Percentiles rank a stretch among this genome's conserved stretches.
These are phyloP conservation scores for Puccinia coronata DNA, from an alignment of 1,284 basidiomycete species.

Conservation along the genomic window DNA sequence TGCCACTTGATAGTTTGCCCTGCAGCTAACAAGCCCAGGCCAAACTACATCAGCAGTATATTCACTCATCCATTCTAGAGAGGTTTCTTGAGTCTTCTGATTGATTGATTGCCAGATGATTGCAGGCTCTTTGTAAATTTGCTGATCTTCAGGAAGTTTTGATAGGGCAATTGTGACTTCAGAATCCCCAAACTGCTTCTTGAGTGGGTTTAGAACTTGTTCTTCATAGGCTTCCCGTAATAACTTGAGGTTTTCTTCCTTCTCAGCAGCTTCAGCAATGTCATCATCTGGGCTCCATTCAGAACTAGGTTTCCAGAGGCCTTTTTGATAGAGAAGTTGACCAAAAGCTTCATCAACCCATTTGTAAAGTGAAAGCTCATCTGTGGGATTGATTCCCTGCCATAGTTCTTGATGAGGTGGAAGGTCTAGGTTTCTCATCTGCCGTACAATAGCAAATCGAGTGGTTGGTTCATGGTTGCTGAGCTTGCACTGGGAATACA, in stretches of 20 bases:
- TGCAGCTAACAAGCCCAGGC: slow-evolving; percentile 38
- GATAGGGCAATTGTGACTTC: slow-evolving; percentile 20
- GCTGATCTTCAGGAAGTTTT: neutral
- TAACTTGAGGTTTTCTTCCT: slow-evolving; percentile 11
- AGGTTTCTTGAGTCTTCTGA: neutral
- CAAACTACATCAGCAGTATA: slow-evolving; percentile 35
- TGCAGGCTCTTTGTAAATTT: slow-evolving; percentile 15
- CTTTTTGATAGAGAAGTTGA: slow-evolving; percentile 38
- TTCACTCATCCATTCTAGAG: slow-evolving; percentile 47
- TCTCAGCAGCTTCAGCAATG: slow-evolving; percentile 10
- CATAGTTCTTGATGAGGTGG: slow-evolving; percentile 28
- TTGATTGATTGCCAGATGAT: slow-evolving; percentile 29
- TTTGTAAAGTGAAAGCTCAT: slow-evolving; percentile 23
- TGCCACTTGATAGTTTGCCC: neutral
- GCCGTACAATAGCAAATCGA: slow-evolving; percentile 18
- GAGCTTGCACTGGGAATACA: slow-evolving; percentile 23
- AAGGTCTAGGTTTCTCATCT: slow-evolving; percentile 42
- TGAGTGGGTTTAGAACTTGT: slow-evolving; percentile 21
- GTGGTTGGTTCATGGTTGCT: slow-evolving; percentile 13
- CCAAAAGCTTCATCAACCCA: slow-evolving; percentile 37
- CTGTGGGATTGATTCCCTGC: slow-evolving; percentile 7
- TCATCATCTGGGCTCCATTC: slow-evolving; percentile 37
- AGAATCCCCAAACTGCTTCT: slow-evolving; percentile 4
- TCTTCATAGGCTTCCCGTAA: slow-evolving; percentile 13
- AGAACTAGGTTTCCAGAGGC: slow-evolving; percentile 29